phyloP scores from a whole-genome alignment of 179 eudicot species.

The Carnegiea gigantea region DNA sequence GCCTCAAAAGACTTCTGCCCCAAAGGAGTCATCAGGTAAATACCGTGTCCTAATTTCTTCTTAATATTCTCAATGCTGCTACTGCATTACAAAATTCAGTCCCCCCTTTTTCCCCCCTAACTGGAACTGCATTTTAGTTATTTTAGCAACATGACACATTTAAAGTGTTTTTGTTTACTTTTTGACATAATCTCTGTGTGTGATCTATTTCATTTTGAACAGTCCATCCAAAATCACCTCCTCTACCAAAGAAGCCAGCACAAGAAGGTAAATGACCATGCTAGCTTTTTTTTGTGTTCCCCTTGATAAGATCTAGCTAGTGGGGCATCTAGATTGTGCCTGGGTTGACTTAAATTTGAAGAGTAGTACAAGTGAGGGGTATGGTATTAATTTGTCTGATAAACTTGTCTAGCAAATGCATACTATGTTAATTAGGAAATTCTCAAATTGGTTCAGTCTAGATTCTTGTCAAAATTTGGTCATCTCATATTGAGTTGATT shows the following conservation, averaged over 20 bases:
- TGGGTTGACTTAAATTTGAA: not conserved
- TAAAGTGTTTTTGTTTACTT: no score
- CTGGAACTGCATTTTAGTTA: no score
- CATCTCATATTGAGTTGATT: no score
- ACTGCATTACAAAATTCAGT: no score
- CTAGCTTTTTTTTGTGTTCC: not conserved
- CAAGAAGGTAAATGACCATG: conserved; percentile 6
- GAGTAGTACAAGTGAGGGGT: not conserved
- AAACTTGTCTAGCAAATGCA: no score
- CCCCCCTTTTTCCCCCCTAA: no score
- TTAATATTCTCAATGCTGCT: not conserved
- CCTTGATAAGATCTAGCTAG: not conserved
- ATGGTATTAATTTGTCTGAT: no score
- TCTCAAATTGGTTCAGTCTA: no score
- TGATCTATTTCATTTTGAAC: not conserved
- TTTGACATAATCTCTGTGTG: no score
- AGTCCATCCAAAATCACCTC: conserved; percentile 8
- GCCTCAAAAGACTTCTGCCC: not conserved
- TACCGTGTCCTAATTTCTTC: not conserved
- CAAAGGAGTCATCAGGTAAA: conserved; percentile 18
- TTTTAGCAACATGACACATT: no score
- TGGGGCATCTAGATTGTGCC: not conserved
- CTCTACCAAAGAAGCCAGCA: conserved; percentile 7
- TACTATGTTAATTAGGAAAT: no score
- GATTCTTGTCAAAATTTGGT: no score